Base-by-base conservation (phyloP, 345 rosid species). In the Populus deltoides region DNA sequence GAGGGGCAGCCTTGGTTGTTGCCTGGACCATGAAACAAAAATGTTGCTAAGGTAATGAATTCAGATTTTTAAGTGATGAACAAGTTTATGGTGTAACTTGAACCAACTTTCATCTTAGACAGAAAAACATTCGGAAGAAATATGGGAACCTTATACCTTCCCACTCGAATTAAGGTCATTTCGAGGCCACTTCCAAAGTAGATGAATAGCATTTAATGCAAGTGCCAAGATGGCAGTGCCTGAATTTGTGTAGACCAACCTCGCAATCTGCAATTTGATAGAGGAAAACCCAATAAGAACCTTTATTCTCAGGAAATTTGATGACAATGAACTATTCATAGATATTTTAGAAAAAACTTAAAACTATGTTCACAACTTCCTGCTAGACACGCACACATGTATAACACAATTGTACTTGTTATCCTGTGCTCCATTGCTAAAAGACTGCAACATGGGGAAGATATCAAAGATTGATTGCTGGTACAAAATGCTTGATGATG, bases 191-290 rank as follows among this genome's bases (percentile, higher is more conserved):
- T 61, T 85, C 90, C 90, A 87, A 22, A 79, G 73, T 24, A 83
- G 72, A 82, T 81, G 83, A 66, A 81, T 72, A 9, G 77, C 88
- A 65, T 79, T 83, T 29, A 39, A 70, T 55, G 89, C 81, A 69
- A 85, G 76, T 70, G 86, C 90, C 80, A 87, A 67, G 73, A 87
- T 78, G 36, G 80, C 84, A 75, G 27, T 81, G 65, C 88, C 88
- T 7, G 88, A 77, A 80, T 85, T 81, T 67, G 79, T 85, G 74
- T 87, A 87, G 31, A 75, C 68, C 77, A 87, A 78, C 84, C 84
- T 83, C 69, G 76, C 51, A 17, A 87, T 81, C 90, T 87, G 83
- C 66, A 77, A 49, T 38, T 39, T 53, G 61, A 13, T 71, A 22
- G 73, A 36, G 10, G 27, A 65, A 63, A 24, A 31, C 66, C 47